phyloP scores from a whole-genome alignment of 2,329 filamentous ascomycete genomes.

The Didymella glomerata region DNA sequence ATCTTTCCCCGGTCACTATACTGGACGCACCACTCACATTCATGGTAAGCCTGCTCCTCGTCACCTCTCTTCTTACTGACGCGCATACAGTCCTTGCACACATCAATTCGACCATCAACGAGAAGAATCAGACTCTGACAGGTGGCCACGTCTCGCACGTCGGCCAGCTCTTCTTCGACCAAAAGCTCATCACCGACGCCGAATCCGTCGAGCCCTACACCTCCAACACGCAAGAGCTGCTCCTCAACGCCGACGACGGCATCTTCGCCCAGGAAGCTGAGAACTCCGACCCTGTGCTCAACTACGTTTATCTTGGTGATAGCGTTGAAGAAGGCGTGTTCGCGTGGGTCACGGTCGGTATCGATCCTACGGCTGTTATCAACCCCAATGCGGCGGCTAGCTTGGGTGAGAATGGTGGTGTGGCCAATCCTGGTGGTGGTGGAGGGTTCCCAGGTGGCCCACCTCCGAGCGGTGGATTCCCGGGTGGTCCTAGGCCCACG shows the following conservation, averaged over 20 bases:
- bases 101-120: conserved; percentile 40
- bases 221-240: conserved; percentile 52
- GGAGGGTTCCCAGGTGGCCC: no score
- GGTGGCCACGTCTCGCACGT: conserved; percentile 63
- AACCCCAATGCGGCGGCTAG: conserved; percentile 17
- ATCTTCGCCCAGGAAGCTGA: conserved; percentile 59
- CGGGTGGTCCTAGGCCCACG: neutral
- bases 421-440: conserved; percentile 13
- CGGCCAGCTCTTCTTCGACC: conserved; percentile 71
- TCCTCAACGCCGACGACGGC: conserved; percentile 60
- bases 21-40: conserved; percentile 33
- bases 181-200: conserved; percentile 62
- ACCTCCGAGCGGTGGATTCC: neutral
- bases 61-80: neutral
- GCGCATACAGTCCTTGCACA: conserved; percentile 43
- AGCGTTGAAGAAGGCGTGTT: conserved; percentile 38
- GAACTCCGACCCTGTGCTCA: conserved; percentile 62
- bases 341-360: conserved; percentile 33
- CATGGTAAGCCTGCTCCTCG: conserved; percentile 21
- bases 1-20: conserved; percentile 54
- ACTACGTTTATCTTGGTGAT: conserved; percentile 65
- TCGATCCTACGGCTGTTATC: conserved; percentile 20
- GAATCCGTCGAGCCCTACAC: conserved; percentile 55
- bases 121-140: conserved; percentile 58
- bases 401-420: conserved; percentile 22